Evolutionary conservation across 2,329 filamentous ascomycete genomes (phyloP).

Genomic region (Epichloe amarillans): DNA sequence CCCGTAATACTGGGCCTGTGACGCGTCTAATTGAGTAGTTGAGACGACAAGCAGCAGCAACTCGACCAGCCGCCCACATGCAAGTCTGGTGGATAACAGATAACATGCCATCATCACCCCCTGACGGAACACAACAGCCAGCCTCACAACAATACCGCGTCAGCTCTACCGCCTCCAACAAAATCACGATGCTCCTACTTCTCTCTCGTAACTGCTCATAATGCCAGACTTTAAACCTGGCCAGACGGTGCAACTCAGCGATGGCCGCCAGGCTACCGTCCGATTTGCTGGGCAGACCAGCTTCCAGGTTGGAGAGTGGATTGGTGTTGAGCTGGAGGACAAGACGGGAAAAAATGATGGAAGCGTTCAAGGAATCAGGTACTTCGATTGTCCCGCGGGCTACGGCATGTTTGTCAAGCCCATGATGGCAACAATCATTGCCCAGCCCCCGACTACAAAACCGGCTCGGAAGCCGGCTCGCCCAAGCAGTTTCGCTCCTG

Average conservation of each 20-base stretch:
- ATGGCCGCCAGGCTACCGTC: constrained; percentile 64
- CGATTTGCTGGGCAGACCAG: constrained; percentile 69
- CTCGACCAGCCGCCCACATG: background rate
- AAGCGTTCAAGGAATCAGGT: constrained; percentile 72
- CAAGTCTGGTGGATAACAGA: background rate
- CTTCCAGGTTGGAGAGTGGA: constrained; percentile 75
- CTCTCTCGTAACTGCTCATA: constrained; percentile 17
- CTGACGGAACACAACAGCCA: background rate
- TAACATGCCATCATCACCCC: background rate
- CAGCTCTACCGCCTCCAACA: background rate
- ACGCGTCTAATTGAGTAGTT: no score
- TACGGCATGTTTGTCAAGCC: constrained; percentile 77
- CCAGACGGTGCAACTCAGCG: constrained; percentile 64
- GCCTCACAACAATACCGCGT: background rate
- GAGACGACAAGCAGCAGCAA: background rate
- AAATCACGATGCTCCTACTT: constrained; percentile 20
- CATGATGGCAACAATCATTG: constrained; percentile 48
- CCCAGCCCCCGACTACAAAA: constrained; percentile 31
- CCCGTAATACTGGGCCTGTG: no score
- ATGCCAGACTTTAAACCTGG: constrained; percentile 51
- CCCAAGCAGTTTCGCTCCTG: constrained; percentile 35
- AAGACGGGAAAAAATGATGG: constrained; percentile 87
- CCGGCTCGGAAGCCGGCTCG: constrained; percentile 27
- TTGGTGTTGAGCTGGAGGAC: constrained; percentile 78
- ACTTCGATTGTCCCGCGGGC: constrained; percentile 73